phyloP scores from a whole-genome alignment of 2,329 filamentous ascomycete species.

The Xylariaceae sp. region DNA sequence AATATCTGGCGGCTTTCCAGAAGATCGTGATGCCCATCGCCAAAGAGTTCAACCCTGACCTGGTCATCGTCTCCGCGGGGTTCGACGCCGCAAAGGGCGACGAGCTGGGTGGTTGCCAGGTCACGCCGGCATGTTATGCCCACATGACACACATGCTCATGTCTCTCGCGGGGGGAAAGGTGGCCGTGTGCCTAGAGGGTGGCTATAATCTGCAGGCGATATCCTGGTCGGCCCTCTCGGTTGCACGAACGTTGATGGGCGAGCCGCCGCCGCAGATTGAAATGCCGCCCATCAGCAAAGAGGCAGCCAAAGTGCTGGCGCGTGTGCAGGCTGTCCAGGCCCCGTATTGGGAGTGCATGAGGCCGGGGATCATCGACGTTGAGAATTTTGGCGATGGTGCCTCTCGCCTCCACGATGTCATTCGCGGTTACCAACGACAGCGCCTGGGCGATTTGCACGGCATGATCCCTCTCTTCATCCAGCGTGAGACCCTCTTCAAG shows the following conservation, averaged over 20 bases:
- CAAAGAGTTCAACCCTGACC: constrained; percentile 83
- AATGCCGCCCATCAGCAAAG: constrained; percentile 49
- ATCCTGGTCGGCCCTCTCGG: constrained; percentile 82
- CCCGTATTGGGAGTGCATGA: constrained; percentile 82
- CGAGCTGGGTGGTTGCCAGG: constrained; percentile 85
- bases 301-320: constrained; percentile 48
- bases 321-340: constrained; percentile 55
- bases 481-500: constrained; percentile 62
- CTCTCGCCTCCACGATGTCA: constrained; percentile 68
- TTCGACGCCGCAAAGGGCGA: constrained; percentile 95
- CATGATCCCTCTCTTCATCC: constrained; percentile 76
- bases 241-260: constrained; percentile 89
- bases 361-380: constrained; percentile 55
- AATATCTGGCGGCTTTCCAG: constrained; percentile 95
- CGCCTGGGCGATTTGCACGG: constrained; percentile 62
- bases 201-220: constrained; percentile 94
- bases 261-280: constrained; percentile 67
- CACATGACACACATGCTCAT: constrained; percentile 99
- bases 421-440: constrained; percentile 69
- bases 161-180: constrained; percentile 81
- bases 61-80: constrained; percentile 91
- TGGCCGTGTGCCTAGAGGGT: constrained; percentile 89
- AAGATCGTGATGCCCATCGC: constrained; percentile 95
- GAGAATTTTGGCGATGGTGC: constrained; percentile 46
- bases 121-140: constrained; percentile 84